These are phyloP conservation scores for Camillea tinctor DNA, from an alignment of 2,329 filamentous ascomycete species.

Conservation along the genomic window DNA sequence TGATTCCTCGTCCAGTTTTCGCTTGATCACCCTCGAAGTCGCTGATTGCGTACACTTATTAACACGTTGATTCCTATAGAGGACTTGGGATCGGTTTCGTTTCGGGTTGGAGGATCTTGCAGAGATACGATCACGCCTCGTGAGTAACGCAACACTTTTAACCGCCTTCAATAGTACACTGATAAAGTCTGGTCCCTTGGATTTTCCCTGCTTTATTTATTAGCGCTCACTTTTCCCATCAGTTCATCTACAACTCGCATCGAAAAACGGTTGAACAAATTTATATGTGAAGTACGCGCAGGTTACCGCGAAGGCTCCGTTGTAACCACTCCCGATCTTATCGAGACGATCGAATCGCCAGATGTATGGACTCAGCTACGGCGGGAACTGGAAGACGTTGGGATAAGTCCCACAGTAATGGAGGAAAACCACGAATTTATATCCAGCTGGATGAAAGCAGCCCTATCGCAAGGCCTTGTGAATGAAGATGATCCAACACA, in stretches of 20 bases:
- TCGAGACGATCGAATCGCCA: slow-evolving; percentile 23
- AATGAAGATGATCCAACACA: slow-evolving; percentile 20
- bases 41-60: neutral
- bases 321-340: slow-evolving; percentile 19
- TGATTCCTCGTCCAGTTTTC: neutral
- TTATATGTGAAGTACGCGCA: slow-evolving; percentile 26
- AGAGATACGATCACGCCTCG: slow-evolving; percentile 25
- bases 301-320: slow-evolving; percentile 26
- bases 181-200: slow-evolving; percentile 19
- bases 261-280: slow-evolving; percentile 24
- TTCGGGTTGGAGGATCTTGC: slow-evolving; percentile 27
- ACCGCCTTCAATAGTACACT: slow-evolving; percentile 26
- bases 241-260: slow-evolving; percentile 28
- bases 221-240: slow-evolving; percentile 2
- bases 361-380: slow-evolving; percentile 25
- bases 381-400: slow-evolving; percentile 27
- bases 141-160: slow-evolving; percentile 24
- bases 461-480: slow-evolving; percentile 24
- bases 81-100: slow-evolving; percentile 30
- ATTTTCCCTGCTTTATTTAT: neutral
- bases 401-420: slow-evolving; percentile 22
- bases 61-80: slow-evolving; percentile 3
- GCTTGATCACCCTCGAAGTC: neutral
- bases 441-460: slow-evolving; percentile 24
- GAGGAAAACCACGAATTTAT: slow-evolving; percentile 29